A percentile compares a stretch with the other conserved stretches of the same genome.
These are phyloP conservation scores for Ottelia alismoides DNA, from an alignment of 106 monocot genomes.

Conservation along the genomic window DNA sequence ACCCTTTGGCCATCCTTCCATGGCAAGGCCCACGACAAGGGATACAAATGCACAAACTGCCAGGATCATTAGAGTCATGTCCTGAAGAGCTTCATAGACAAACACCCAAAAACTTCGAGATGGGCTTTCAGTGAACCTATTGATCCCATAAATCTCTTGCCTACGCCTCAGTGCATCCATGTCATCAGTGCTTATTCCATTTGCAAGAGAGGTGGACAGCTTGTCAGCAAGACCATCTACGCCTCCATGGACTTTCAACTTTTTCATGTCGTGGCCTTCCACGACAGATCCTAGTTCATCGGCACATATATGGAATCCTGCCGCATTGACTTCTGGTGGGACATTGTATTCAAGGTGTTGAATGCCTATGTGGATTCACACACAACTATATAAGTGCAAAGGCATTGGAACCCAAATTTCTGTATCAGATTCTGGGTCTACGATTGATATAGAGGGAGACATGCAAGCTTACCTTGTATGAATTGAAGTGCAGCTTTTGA, in stretches of 20 bases:
- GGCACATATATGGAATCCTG: slow-evolving; percentile 61
- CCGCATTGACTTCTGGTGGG: slow-evolving; percentile 37
- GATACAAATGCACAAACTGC: slow-evolving; percentile 53
- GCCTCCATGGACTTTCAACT: slow-evolving; percentile 38
- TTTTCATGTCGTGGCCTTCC: slow-evolving; percentile 55
- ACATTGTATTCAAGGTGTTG: too few relatives aligned
- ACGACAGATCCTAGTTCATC: slow-evolving; percentile 57
- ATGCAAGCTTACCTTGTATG: too few relatives aligned
- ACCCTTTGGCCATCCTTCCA: slow-evolving; percentile 74
- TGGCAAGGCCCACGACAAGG: slow-evolving; percentile 46
- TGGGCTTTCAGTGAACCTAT: slow-evolving; percentile 48
- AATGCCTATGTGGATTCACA: too few relatives aligned
- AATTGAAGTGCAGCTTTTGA: too few relatives aligned
- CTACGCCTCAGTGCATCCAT: slow-evolving; percentile 21
- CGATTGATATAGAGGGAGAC: too few relatives aligned
- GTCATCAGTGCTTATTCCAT: slow-evolving; percentile 21
- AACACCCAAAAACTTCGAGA: slow-evolving; percentile 52
- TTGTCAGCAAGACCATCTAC: slow-evolving; percentile 41
- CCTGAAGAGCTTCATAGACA: slow-evolving; percentile 70
- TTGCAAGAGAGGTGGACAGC: slow-evolving; percentile 32
- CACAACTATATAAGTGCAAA: too few relatives aligned
- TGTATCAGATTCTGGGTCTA: too few relatives aligned
- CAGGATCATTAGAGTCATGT: slow-evolving; percentile 60
- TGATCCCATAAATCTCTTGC: slow-evolving; percentile 39
- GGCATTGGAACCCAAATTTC: too few relatives aligned